Evolutionary conservation across 2,329 filamentous ascomycete species (phyloP), one percentile per base, ranked within the genome.

Genomic region (Corinectria fuckeliana): DNA sequence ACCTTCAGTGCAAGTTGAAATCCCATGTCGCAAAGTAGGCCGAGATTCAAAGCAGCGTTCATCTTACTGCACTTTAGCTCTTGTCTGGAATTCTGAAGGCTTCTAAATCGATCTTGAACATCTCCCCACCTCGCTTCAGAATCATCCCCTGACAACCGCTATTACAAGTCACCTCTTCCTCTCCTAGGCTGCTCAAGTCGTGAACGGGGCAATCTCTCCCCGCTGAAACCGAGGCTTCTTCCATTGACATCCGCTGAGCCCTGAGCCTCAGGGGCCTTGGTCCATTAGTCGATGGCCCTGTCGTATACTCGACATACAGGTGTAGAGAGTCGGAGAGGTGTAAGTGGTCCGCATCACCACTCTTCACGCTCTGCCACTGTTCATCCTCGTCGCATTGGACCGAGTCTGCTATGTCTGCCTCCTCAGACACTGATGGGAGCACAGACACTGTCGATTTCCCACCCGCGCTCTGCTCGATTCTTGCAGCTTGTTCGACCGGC

Each of bases 261-360:
- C 41, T 67, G 18, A 65, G 30, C 14, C 38, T 23, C 1, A 60
- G 38, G 2, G 26, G 18, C 20, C n/a, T 56, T 44, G 10, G 52
- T 28, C 3, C 50, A 8, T 36, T 54, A 5, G 21, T 25, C 25
- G 50, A 20, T 34, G 7, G n/a, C 8, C 32, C 51, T 16, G 57
- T 42, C 20, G 55, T 61, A 34, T 61, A 67, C 18, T 67, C 55
- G 8, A 67, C 48, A 20, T 63, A 44, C 16, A 63, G 36, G 21
- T 47, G 47, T 6, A 67, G 13, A 20, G 52, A 52, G 10, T 38
- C 16, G 3, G 44, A 44, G 9, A 67, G 30, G 5, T 21, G 21
- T 3, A 61, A 20, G 6, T 14, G 10, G n/a, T 50, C 48, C 11
- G 45, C 53, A 5, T 18, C 44, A 8, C 56, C 34, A 18, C 55